Conservation (phyloP, 441 rosid genomes). For the Isatis lusitanica region DNA sequence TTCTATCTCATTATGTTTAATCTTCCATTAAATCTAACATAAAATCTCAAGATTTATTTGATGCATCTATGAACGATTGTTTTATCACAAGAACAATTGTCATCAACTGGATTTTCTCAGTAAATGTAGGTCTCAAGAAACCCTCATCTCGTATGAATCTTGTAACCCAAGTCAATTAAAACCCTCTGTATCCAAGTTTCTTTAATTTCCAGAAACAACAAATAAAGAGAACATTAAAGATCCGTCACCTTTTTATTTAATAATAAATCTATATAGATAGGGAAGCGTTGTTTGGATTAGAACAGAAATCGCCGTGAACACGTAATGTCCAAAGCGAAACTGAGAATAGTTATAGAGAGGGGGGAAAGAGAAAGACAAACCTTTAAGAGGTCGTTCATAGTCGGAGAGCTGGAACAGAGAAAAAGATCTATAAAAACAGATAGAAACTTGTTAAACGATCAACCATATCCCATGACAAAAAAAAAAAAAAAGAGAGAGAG, state of each 20-base stretch:
- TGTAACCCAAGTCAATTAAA: constrained; percentile 24
- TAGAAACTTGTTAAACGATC: constrained; percentile 35
- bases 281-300: not conserved
- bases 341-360: not conserved
- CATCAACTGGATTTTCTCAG: not conserved
- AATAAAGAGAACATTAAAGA: not conserved
- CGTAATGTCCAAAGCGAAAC: constrained; percentile 13
- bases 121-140: not conserved
- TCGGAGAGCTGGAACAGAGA: constrained; percentile 34
- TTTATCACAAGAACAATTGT: not conserved
- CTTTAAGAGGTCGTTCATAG: constrained; percentile 88
- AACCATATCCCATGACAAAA: not conserved
- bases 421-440: constrained; percentile 15
- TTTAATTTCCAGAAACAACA: not conserved
- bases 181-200: not conserved
- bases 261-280: too few species aligned
- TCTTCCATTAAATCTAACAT: constrained; percentile 3
- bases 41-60: constrained; percentile 9
- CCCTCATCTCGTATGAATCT: not conserved
- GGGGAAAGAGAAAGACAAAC: constrained; percentile 34
- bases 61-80: not conserved
- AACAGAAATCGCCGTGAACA: constrained; percentile 15
- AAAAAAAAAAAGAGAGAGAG: not conserved
- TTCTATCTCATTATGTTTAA: not conserved
- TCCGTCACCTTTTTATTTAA: not conserved